Evolutionary conservation across 1,284 basidiomycete species (phyloP).

Genomic region (Coniferiporia weirii): DNA sequence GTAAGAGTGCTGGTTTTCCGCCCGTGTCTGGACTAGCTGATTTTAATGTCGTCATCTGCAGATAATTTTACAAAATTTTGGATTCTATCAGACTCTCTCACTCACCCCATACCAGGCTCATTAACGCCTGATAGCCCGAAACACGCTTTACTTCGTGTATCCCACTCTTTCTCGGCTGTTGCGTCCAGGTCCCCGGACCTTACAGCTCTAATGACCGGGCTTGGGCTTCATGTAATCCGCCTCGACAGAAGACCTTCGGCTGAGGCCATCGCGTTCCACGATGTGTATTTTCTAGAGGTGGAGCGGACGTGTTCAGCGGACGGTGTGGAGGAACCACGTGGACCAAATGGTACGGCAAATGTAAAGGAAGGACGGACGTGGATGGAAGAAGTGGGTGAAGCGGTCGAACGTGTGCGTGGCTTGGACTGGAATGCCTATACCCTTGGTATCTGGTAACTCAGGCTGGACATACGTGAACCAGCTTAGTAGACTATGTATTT

Average conservation of each 20-base stretch:
- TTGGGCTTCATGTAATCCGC: conserved; percentile 33
- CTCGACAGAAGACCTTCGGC: conserved; percentile 61
- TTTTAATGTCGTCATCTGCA: conserved; percentile 23
- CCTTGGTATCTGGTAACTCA: conserved; percentile 13
- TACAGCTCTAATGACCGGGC: conserved; percentile 18
- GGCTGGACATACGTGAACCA: background rate
- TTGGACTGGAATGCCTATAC: conserved; percentile 3
- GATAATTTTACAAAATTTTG: conserved; percentile 66
- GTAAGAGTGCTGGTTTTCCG: conserved; percentile 35
- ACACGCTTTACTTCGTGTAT: conserved; percentile 1
- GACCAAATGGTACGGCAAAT: too few relatives aligned
- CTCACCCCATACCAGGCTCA: conserved; percentile 25
- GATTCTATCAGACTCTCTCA: conserved; percentile 37
- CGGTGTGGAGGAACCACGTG: background rate
- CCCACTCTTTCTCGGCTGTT: background rate
- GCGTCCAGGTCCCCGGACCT: background rate
- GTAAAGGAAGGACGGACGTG: background rate
- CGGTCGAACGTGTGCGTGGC: background rate
- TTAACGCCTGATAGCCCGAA: background rate
- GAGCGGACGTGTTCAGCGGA: conserved; percentile 8
- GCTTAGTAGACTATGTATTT: too few relatives aligned
- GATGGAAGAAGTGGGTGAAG: conserved; percentile 2
- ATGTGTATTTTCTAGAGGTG: conserved; percentile 57
- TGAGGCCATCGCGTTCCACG: conserved; percentile 43
- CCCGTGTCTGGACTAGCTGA: background rate